Evolutionary conservation across 257 asterid species (phyloP).

Genomic region (Solanum appendiculatum): DNA sequence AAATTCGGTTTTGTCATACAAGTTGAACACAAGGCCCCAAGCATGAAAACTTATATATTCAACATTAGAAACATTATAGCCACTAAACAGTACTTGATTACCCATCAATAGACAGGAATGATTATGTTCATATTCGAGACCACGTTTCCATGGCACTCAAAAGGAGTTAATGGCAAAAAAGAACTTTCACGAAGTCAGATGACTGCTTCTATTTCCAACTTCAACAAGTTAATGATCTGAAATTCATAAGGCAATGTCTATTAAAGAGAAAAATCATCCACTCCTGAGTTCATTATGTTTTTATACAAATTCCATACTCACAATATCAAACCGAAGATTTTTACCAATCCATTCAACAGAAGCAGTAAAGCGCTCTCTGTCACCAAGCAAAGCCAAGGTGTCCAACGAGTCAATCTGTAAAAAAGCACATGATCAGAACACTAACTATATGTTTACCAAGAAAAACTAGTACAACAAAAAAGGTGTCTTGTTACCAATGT

Average conservation of each 20-base stretch:
- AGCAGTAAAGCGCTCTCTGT: slow-evolving; percentile 56
- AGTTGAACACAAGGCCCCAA: neutral
- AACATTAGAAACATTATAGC: neutral
- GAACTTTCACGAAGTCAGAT: neutral
- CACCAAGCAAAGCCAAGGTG: slow-evolving; percentile 95
- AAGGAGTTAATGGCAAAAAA: neutral
- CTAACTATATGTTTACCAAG: neutral
- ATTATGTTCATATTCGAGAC: neutral
- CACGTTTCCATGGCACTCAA: neutral
- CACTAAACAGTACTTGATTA: neutral
- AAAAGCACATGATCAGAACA: slow-evolving; percentile 1
- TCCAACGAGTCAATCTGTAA: slow-evolving; percentile 87
- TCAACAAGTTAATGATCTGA: neutral
- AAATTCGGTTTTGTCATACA: neutral
- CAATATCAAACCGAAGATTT: slow-evolving; percentile 96
- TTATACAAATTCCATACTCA: slow-evolving; percentile 53
- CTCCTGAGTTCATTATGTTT: neutral
- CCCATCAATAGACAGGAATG: neutral
- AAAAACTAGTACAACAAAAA: neutral
- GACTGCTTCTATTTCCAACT: neutral
- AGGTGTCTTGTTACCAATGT: slow-evolving; percentile 56
- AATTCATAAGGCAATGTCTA: neutral
- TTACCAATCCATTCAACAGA: slow-evolving; percentile 99
- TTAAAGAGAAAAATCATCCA: neutral
- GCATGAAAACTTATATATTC: neutral